Conservation (phyloP, 2,329 filamentous ascomycete species). For the Fusarium sp. region DNA sequence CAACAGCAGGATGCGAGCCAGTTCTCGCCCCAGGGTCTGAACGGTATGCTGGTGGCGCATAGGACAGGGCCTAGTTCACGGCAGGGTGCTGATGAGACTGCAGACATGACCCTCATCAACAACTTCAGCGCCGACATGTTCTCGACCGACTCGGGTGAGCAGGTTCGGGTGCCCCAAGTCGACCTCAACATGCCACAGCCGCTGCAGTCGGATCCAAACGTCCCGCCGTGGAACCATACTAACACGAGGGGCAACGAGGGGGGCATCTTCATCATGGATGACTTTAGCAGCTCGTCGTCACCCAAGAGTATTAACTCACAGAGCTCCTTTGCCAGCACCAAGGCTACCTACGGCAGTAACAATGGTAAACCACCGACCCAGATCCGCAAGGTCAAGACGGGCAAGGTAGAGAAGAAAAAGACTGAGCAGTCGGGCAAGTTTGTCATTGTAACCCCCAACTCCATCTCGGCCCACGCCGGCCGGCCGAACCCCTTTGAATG, state of each 20-base stretch:
- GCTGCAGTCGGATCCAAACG: slow-evolving; percentile 52
- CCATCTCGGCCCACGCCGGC: slow-evolving; percentile 64
- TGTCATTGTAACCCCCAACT: slow-evolving; percentile 66
- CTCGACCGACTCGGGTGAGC: slow-evolving; percentile 32
- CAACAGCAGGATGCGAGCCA: slow-evolving; percentile 45
- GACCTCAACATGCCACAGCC: slow-evolving; percentile 55
- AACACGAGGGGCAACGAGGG: slow-evolving; percentile 48
- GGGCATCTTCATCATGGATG: slow-evolving; percentile 55
- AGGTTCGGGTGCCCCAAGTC: slow-evolving; percentile 45
- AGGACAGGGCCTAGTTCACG: slow-evolving; percentile 12
- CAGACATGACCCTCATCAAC: slow-evolving; percentile 50
- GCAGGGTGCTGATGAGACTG: slow-evolving; percentile 37
- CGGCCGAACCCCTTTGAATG: slow-evolving; percentile 66
- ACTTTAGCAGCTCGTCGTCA: slow-evolving; percentile 53
- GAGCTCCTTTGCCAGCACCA: slow-evolving; percentile 48
- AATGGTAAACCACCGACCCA: slow-evolving; percentile 48
- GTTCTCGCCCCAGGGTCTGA: slow-evolving; percentile 41
- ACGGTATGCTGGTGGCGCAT: slow-evolving; percentile 39
- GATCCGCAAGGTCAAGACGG: slow-evolving; percentile 58
- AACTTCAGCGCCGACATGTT: slow-evolving; percentile 51
- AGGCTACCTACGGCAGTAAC: slow-evolving; percentile 36
- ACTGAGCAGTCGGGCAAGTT: slow-evolving; percentile 59
- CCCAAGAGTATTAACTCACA: slow-evolving; percentile 47
- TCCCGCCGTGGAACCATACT: slow-evolving; percentile 58
- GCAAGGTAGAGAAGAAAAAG: slow-evolving; percentile 62